Conservation (phyloP, 2,329 filamentous ascomycete species). For the Fusarium piperis region DNA sequence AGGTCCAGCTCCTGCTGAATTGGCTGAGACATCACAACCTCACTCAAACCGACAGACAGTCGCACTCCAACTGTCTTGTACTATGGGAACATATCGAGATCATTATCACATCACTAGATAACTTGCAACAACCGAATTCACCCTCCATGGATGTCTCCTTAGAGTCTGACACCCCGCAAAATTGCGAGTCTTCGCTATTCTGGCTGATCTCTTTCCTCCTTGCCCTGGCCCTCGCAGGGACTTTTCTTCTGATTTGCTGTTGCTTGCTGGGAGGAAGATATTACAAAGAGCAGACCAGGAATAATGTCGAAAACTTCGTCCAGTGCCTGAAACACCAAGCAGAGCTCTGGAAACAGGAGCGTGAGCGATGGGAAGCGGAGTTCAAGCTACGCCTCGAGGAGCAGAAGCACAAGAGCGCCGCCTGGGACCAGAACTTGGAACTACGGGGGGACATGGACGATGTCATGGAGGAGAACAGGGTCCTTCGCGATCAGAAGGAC, state of each 20-base stretch:
- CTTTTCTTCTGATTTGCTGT: background rate
- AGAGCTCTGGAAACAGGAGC: background rate
- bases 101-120: background rate
- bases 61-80: background rate
- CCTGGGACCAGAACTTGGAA: background rate
- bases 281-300: background rate
- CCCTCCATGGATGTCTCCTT: background rate
- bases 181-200: background rate
- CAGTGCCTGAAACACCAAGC: background rate
- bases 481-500: background rate
- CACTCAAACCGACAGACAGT: background rate
- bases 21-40: background rate
- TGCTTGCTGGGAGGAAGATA: background rate
- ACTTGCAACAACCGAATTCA: background rate
- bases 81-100: background rate
- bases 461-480: background rate
- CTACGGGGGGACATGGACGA: background rate
- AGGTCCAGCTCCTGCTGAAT: background rate
- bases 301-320: background rate
- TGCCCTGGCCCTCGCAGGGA: background rate
- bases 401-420: background rate
- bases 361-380: background rate
- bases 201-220: background rate
- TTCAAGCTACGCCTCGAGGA: background rate
- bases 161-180: too few relatives aligned